These are phyloP conservation scores for Lyophyllum atratum DNA, from an alignment of 768 basidiomycete species.

Conservation along the genomic window DNA sequence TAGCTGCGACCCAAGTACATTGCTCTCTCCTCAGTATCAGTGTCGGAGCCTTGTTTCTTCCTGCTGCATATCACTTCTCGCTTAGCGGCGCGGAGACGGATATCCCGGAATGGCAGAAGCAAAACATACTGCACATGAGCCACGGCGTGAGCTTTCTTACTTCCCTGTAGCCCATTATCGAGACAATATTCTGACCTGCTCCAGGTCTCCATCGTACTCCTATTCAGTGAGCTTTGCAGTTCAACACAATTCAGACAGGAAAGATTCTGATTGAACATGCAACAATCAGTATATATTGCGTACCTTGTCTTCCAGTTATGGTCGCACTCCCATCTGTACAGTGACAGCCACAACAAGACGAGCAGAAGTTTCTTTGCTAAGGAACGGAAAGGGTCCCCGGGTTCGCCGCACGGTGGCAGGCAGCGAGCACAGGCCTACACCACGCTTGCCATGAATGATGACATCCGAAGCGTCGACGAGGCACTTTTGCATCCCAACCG, in stretches of 20 bases:
- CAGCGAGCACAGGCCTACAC: background rate
- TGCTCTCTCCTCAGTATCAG: constrained; percentile 75
- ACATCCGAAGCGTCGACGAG: background rate
- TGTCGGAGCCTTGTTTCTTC: constrained; percentile 77
- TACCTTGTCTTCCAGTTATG: constrained; percentile 81
- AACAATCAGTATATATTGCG: constrained; percentile 58
- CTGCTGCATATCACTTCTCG: constrained; percentile 75
- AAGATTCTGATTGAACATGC: background rate
- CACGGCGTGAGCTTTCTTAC: constrained; percentile 57
- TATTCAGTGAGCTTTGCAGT: constrained; percentile 62
- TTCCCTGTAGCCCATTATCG: background rate
- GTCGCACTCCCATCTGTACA: constrained; percentile 76
- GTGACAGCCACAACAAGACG: constrained; percentile 44
- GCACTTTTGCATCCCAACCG: background rate
- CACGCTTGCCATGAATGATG: background rate
- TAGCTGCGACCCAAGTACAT: constrained; percentile 73
- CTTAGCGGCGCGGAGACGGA: constrained; percentile 34
- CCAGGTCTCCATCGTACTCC: constrained; percentile 73
- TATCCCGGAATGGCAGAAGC: constrained; percentile 34
- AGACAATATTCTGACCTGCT: background rate
- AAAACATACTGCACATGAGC: constrained; percentile 68
- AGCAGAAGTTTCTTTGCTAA: constrained; percentile 37
- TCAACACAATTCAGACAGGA: background rate
- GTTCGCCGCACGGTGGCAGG: background rate
- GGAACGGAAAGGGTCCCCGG: background rate